phyloP scores from a whole-genome alignment of 2,329 filamentous ascomycete genomes.

The Triangularia verruculosa region DNA sequence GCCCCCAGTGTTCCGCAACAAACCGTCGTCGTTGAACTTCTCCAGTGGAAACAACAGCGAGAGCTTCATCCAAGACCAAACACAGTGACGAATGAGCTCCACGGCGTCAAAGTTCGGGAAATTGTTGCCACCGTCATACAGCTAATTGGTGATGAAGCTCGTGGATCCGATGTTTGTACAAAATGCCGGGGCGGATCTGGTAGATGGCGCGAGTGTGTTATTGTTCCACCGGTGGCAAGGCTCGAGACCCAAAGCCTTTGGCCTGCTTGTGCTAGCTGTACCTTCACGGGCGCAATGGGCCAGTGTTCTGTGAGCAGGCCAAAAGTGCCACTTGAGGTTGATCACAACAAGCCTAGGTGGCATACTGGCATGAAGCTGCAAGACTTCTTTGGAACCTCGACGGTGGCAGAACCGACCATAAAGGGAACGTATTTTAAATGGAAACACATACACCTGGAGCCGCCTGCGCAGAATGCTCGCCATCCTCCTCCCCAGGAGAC shows the following conservation, averaged over 20 bases:
- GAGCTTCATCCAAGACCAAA: conserved; percentile 28
- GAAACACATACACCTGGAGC: no score
- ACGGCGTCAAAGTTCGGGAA: conserved; percentile 25
- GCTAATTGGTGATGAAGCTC: conserved; percentile 29
- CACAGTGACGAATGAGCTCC: conserved; percentile 10
- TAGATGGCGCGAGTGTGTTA: conserved; percentile 30
- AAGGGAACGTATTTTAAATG: no score
- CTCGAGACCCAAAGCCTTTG: conserved; percentile 17
- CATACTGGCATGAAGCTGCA: background rate
- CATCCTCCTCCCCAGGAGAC: no score
- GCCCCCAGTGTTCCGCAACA: background rate
- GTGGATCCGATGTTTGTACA: conserved; percentile 19
- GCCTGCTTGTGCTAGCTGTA: conserved; percentile 30
- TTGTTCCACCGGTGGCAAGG: conserved; percentile 18
- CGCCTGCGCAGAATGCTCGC: no score
- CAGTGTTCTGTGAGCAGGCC: conserved; percentile 26
- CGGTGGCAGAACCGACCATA: background rate
- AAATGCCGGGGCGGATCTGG: conserved; percentile 28
- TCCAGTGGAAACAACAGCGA: conserved; percentile 28
- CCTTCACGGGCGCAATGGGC: background rate
- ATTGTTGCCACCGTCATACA: conserved; percentile 32
- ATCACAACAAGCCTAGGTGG: no score
- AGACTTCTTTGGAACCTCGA: background rate
- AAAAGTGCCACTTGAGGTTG: no score
- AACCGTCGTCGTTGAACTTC: conserved; percentile 25